Conservation (phyloP, 1,284 basidiomycete genomes). For the Melampsora larici-populina region DNA sequence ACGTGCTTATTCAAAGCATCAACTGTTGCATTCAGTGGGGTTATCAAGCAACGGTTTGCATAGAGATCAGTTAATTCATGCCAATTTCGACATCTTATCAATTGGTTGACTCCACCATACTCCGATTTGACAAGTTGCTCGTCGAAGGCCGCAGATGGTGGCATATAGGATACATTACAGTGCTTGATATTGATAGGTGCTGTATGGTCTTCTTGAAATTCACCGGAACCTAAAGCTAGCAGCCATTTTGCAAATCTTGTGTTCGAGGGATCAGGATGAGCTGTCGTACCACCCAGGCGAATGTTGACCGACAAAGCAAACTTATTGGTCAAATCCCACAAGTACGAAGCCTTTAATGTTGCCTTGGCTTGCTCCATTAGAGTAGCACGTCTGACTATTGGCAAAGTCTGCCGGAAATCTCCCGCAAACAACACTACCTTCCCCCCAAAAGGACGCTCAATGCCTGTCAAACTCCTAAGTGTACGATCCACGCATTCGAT, state of each 20-base stretch:
- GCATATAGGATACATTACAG: too few species aligned
- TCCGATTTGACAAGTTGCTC: not conserved
- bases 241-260: not conserved
- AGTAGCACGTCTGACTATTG: too few species aligned
- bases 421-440: too few species aligned
- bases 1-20: not conserved
- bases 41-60: too few species aligned
- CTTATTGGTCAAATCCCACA: not conserved
- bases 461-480: not conserved
- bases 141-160: not conserved
- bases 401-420: too few species aligned
- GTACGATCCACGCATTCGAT: not conserved
- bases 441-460: not conserved
- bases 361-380: too few species aligned
- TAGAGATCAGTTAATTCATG: not conserved
- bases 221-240: not conserved
- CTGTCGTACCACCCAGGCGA: too few species aligned
- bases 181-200: too few species aligned
- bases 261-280: too few species aligned
- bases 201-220: not conserved
- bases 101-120: not conserved
- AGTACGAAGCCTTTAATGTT: too few species aligned
- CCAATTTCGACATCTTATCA: not conserved
- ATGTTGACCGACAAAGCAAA: too few species aligned
- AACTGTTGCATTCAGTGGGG: not conserved